Evolutionary conservation across 164 flowering plant species (phyloP), one percentile per base, ranked within the genome.

Genomic region (Umbellularia californica): DNA sequence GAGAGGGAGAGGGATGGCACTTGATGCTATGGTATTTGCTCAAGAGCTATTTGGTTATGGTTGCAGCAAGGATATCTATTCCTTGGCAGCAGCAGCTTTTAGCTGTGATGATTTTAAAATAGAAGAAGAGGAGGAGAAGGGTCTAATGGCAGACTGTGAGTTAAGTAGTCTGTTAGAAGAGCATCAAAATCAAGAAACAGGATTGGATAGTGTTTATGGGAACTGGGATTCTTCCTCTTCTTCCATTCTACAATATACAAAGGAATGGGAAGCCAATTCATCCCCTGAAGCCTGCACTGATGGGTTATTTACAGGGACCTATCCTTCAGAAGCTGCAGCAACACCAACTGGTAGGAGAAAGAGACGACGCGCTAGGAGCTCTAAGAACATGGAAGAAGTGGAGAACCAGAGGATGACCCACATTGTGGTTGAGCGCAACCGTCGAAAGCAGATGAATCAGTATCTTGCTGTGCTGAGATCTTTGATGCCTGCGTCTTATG

Each of bases 391-490:
- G 70, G 89, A 88, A 75, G 89, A 88, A 50, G 80, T 86, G 19
- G 89, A 88, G 81, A 86, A 75, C 68, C 91, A 88, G 74, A 84
- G 91, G 74, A 86, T 86, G 86, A 88, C 87, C 70, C 91, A 88
- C 85, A 88, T 88, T 77, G 87, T 87, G 2, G 87, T 85, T 12
- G 91, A 88, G 74, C 78, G 91, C 35, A 88, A 88, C 74, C 81
- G 91, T 15, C 84, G 91, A 58, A 76, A 82, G 23, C 89, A 87
- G 80, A 87, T 88, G 91, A 88, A 87, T 22, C 87, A 88, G 65
- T 85, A 88, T 52, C 87, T 88, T 24, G 68, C 88, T 28, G 78
- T 85, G 12, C 84, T 88, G 68, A 78, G 91, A 0, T 82, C 88
- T 55, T 64, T 88, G 62, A 88, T 88, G 89, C 91, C 91, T 2